These are phyloP conservation scores for Penicillium coprophilum DNA, from an alignment of 495 filamentous ascomycete species.

Conservation along the genomic window DNA sequence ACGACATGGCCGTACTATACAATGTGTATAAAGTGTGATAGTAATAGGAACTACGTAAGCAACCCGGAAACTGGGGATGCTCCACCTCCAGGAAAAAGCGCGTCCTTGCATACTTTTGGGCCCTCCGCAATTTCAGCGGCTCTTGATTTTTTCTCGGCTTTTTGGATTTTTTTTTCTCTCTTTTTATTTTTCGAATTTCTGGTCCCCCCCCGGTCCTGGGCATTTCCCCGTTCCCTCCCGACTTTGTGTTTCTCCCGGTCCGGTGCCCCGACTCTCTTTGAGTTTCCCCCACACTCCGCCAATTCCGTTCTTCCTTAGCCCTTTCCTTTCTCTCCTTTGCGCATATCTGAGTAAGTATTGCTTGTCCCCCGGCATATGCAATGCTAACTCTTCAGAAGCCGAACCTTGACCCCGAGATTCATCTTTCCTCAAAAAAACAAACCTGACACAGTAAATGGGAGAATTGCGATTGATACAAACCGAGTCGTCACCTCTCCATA, in stretches of 20 bases:
- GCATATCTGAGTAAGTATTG: not conserved
- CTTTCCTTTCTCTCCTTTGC: slow-evolving; percentile 3
- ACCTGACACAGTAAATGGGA: slow-evolving; percentile 10
- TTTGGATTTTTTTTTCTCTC: slow-evolving; percentile 8
- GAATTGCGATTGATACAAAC: slow-evolving; percentile 7
- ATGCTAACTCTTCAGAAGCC: too few relatives aligned
- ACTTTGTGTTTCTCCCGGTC: slow-evolving; percentile 29
- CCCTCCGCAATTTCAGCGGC: slow-evolving; percentile 31
- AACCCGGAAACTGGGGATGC: slow-evolving; percentile 22
- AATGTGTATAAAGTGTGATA: not conserved
- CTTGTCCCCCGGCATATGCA: slow-evolving; percentile 11
- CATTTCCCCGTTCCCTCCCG: slow-evolving; percentile 29
- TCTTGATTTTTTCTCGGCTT: slow-evolving; percentile 20
- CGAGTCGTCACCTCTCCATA: slow-evolving; percentile 2
- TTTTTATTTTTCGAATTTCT: too few relatives aligned
- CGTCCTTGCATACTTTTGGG: slow-evolving; percentile 30
- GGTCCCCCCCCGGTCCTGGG: slow-evolving; percentile 17
- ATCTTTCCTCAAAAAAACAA: slow-evolving; percentile 5
- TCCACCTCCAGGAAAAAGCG: slow-evolving; percentile 30
- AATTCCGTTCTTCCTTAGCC: slow-evolving; percentile 21
- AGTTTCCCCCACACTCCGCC: slow-evolving; percentile 45
- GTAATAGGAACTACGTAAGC: slow-evolving; percentile 9
- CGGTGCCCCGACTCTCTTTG: slow-evolving; percentile 39
- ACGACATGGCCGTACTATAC: too few relatives aligned
- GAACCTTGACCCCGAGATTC: too few relatives aligned